Conservation (phyloP, 2,329 filamentous ascomycete species). For the Talaromyces sp. region DNA sequence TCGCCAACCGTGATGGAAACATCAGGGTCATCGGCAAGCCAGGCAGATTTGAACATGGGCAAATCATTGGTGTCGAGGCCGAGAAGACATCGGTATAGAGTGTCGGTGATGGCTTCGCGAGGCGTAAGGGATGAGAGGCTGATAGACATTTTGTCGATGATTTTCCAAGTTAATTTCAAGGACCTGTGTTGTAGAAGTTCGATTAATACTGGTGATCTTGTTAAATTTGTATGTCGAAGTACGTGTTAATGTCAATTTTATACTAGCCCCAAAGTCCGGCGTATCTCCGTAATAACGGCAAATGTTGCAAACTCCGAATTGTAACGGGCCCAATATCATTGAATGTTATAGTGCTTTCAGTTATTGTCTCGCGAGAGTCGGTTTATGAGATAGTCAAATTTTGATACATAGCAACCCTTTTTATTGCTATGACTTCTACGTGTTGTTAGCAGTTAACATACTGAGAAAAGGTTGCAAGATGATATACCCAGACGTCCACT, state of each 20-base stretch:
- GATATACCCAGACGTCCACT: too few species aligned
- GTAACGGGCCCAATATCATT: not conserved
- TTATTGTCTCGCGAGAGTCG: not conserved
- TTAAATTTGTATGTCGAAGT: too few species aligned
- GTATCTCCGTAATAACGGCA: not conserved
- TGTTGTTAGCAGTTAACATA: too few species aligned
- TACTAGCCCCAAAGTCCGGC: not conserved
- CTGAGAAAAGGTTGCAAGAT: too few species aligned
- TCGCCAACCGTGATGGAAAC: slow-evolving; percentile 4
- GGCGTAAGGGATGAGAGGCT: slow-evolving; percentile 13
- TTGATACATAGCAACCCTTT: not conserved
- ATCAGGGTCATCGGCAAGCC: slow-evolving; percentile 9
- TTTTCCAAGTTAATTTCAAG: not conserved
- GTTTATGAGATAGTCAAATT: not conserved
- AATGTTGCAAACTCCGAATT: not conserved
- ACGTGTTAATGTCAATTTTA: not conserved
- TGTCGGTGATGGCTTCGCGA: slow-evolving; percentile 23
- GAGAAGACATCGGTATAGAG: slow-evolving; percentile 20
- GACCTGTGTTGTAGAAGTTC: not conserved
- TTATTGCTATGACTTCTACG: not conserved
- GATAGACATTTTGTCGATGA: not conserved
- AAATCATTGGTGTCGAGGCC: slow-evolving; percentile 19
- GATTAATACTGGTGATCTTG: not conserved
- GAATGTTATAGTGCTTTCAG: not conserved
- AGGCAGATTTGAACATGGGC: slow-evolving; percentile 20